Evolutionary conservation across 306 rosid genomes (phyloP).

Genomic region (Prunus persica): Prunus_persica_NCBIv2 NC_034009.1:34942501-34943000

Average conservation of each 20-base stretch:
- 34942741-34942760: neutral
- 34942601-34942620: neutral
- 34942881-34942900: neutral
- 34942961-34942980: neutral
- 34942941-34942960: neutral
- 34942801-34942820: neutral
- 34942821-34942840: neutral
- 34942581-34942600: neutral
- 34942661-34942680: neutral
- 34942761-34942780: neutral
- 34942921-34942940: neutral
- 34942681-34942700: constrained; percentile 9
- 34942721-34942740: neutral
- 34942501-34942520: neutral
- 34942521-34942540: no score
- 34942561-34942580: neutral
- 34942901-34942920: neutral
- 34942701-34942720: constrained; percentile 7
- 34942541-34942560: neutral
- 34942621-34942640: neutral
- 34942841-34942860: neutral
- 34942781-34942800: neutral
- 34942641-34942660: neutral
- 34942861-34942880: neutral
- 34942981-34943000: neutral